Conservation (phyloP, 345 rosid genomes). For the Syzygium jambos region DNA sequence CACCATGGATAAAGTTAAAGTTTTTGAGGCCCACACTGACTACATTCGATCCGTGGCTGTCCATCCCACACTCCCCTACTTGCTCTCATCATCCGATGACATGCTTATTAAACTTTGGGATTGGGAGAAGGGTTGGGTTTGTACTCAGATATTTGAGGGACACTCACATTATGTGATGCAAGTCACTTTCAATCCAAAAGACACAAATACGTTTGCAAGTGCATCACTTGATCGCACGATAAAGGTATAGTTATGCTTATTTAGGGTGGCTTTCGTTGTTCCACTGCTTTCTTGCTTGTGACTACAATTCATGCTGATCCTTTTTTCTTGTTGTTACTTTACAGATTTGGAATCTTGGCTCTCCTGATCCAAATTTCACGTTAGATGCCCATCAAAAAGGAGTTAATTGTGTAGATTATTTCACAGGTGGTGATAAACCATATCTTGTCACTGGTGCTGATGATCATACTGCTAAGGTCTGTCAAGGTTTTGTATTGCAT, state of each 20-base stretch:
- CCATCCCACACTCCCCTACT: conserved; percentile 89
- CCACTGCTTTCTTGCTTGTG: background rate
- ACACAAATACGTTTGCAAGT: conserved; percentile 90
- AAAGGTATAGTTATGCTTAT: conserved; percentile 39
- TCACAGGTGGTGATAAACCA: conserved; percentile 60
- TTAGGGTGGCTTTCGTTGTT: background rate
- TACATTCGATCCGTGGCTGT: conserved; percentile 91
- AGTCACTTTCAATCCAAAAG: conserved; percentile 87
- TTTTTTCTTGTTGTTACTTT: background rate
- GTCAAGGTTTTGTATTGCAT: conserved; percentile 7
- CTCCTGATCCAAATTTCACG: conserved; percentile 63
- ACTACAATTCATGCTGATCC: background rate
- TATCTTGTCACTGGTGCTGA: conserved; percentile 83
- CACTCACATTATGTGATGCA: conserved; percentile 99
- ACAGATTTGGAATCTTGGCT: conserved; percentile 91
- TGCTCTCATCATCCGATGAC: conserved; percentile 96
- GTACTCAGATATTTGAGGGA: conserved; percentile 94
- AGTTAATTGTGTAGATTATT: conserved; percentile 79
- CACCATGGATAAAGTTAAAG: conserved; percentile 87
- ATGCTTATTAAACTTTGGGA: conserved; percentile 99
- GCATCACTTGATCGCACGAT: conserved; percentile 95
- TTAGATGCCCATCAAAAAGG: conserved; percentile 86
- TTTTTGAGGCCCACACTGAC: conserved; percentile 95
- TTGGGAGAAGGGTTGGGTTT: conserved; percentile 98
- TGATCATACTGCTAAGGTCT: conserved; percentile 87